Evolutionary conservation across 345 rosid genomes (phyloP).

Genomic region (Linum tenue): DNA sequence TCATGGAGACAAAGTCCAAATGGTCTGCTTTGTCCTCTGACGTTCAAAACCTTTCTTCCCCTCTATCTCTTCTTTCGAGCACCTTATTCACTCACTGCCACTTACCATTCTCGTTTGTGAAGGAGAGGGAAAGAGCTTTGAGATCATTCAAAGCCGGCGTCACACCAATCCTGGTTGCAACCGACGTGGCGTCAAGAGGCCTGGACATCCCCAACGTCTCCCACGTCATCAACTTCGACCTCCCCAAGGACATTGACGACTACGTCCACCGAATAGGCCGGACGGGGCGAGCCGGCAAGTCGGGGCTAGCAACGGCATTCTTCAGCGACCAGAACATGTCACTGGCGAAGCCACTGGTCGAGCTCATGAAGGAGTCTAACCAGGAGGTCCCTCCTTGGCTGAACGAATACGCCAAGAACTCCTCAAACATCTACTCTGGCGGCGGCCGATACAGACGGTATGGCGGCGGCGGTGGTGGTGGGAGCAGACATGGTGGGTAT

Average conservation of each 20-base stretch:
- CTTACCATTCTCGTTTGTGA: not conserved
- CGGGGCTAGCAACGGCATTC: conserved; percentile 43
- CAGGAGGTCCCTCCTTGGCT: conserved; percentile 47
- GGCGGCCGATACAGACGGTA: conserved; percentile 5
- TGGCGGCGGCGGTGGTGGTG: conserved; percentile 5
- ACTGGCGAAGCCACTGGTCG: conserved; percentile 32
- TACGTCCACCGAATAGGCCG: conserved; percentile 56
- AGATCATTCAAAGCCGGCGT: conserved; percentile 35
- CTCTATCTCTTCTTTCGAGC: not conserved
- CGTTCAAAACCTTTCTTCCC: not conserved
- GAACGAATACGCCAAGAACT: conserved; percentile 20
- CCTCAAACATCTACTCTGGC: conserved; percentile 11
- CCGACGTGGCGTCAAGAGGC: conserved; percentile 52
- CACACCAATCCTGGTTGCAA: conserved; percentile 48
- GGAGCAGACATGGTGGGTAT: conserved; percentile 32
- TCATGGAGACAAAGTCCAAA: conserved; percentile 49
- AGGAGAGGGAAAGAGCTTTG: conserved; percentile 49
- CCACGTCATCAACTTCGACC: conserved; percentile 47
- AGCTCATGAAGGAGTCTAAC: conserved; percentile 38
- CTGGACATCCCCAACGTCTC: conserved; percentile 45
- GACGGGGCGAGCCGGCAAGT: conserved; percentile 49
- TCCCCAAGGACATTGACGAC: conserved; percentile 36
- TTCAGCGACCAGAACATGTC: conserved; percentile 35
- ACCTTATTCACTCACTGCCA: not conserved
- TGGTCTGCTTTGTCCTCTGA: conserved; percentile 16